A percentile compares a stretch with the other conserved stretches of the same genome.
phyloP scores from a whole-genome alignment of 225 moss, liverwort and hornwort genomes.

The Ulota crispa region DNA sequence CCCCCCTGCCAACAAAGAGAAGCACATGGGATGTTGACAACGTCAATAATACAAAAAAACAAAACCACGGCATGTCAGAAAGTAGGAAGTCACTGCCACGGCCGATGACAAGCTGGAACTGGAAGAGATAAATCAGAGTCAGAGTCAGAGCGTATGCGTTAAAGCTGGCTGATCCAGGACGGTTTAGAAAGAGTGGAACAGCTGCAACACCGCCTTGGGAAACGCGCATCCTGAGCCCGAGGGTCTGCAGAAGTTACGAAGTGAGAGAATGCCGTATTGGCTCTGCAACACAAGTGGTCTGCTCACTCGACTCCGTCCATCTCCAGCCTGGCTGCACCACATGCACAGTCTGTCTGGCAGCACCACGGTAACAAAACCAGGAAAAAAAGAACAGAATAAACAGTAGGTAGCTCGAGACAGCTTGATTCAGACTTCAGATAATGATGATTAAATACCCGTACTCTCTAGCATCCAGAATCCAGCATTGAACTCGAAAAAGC shows the following conservation, averaged over 20 bases:
- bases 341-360: conserved; percentile 16
- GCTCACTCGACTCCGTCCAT: conserved; percentile 5
- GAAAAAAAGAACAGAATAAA: too few species aligned
- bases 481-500: neutral
- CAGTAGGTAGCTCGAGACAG: neutral
- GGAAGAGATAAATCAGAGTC: neutral
- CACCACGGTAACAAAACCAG: neutral
- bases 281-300: conserved; percentile 9
- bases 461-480: neutral
- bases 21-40: neutral
- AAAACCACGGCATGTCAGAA: neutral
- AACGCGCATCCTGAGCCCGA: neutral
- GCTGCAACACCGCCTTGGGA: neutral
- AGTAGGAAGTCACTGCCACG: neutral
- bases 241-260: neutral
- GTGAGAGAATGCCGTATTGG: neutral
- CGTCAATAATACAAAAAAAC: neutral
- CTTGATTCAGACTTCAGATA: neutral
- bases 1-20: neutral
- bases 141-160: neutral
- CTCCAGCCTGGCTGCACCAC: conserved; percentile 13
- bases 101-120: neutral
- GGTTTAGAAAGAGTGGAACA: neutral
- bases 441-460: neutral
- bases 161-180: neutral